A percentile compares a stretch with the other conserved stretches of the same genome.
phyloP scores from a whole-genome alignment of 2,329 filamentous ascomycete species.

The Fusarium dimerum region DNA sequence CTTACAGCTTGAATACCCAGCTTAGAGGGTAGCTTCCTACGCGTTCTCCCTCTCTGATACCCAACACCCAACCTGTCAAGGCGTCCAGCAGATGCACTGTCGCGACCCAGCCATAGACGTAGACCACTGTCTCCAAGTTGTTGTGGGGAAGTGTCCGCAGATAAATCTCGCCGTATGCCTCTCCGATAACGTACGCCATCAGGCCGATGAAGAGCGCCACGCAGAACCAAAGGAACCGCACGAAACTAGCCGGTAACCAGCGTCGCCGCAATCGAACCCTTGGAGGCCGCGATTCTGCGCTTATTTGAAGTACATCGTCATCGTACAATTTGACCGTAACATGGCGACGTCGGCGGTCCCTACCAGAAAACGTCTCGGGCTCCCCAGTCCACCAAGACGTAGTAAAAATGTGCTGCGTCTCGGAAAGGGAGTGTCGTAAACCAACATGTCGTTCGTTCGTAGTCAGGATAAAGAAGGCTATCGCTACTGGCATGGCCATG shows the following conservation, averaged over 20 bases:
- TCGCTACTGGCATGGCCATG: constrained; percentile 68
- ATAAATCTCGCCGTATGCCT: constrained; percentile 70
- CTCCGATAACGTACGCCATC: constrained; percentile 67
- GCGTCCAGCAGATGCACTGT: constrained; percentile 67
- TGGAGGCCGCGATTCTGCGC: constrained; percentile 27
- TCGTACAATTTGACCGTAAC: constrained; percentile 40
- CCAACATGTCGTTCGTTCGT: constrained; percentile 64
- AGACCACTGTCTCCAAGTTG: constrained; percentile 66
- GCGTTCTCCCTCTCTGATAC: constrained; percentile 64
- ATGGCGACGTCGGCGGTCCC: constrained; percentile 44
- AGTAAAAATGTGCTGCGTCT: constrained; percentile 68
- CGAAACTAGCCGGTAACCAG: constrained; percentile 67
- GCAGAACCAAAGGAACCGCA: constrained; percentile 71
- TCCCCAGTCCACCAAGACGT: constrained; percentile 67
- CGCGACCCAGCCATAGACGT: constrained; percentile 70
- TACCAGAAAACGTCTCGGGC: constrained; percentile 46
- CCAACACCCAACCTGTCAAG: constrained; percentile 66
- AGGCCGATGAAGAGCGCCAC: constrained; percentile 62
- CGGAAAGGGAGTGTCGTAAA: constrained; percentile 61
- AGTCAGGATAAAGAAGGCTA: constrained; percentile 64
- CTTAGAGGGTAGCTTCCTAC: constrained; percentile 71
- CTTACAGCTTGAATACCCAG: constrained; percentile 70
- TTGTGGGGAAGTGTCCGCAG: constrained; percentile 66
- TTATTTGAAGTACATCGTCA: constrained; percentile 34
- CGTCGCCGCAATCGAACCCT: constrained; percentile 47